A percentile compares a stretch with the other conserved stretches of the same genome.
Evolutionary conservation across 2,329 filamentous ascomycete genomes (phyloP).

Genomic region (Fusarium foetens): DNA sequence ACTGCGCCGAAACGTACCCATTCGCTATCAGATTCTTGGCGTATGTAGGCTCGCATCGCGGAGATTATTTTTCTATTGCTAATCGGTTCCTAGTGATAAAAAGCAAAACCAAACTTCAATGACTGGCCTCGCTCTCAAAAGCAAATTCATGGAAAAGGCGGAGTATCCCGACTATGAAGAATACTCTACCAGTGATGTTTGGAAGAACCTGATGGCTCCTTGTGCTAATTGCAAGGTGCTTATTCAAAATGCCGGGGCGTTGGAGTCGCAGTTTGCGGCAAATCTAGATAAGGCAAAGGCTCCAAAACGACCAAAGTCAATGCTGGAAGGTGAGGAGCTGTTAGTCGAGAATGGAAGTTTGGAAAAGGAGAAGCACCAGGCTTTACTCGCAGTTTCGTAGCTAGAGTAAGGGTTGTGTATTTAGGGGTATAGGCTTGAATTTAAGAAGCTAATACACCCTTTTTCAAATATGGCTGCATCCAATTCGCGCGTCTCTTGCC

Average conservation of each 20-base stretch:
- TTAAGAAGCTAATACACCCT: no score
- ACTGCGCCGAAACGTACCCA: slow-evolving; percentile 7
- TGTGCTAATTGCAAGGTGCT: not conserved
- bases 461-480: no score
- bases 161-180: not conserved
- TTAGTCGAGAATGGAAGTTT: not conserved
- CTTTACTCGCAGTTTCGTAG: no score
- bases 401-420: no score
- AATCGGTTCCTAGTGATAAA: not conserved
- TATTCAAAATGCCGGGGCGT: not conserved
- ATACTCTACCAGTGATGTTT: not conserved
- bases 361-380: not conserved
- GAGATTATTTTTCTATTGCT: not conserved
- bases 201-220: not conserved
- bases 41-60: not conserved
- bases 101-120: not conserved
- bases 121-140: not conserved
- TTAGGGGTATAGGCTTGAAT: no score
- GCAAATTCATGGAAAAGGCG: not conserved
- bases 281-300: not conserved
- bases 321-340: not conserved
- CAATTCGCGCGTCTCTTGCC: no score
- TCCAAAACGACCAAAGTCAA: not conserved
- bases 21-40: not conserved
- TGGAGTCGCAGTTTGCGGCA: not conserved